Evolutionary conservation across 371 early-diverging fungal genomes (phyloP).

Genomic region (Nematocida minor): DNA sequence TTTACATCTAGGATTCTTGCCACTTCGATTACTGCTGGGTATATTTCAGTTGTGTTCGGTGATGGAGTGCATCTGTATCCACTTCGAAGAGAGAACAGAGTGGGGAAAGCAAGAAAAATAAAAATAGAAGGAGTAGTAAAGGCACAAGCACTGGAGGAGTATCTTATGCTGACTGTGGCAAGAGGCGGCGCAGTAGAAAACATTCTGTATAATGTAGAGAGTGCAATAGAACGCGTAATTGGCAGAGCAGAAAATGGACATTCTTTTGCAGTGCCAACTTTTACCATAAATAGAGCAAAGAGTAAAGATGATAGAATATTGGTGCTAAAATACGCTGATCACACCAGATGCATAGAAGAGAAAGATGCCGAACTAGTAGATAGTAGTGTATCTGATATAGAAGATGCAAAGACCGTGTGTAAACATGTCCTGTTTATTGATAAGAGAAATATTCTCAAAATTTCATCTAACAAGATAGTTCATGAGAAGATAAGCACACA

Average conservation of each 20-base stretch:
- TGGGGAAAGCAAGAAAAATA: neutral
- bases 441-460: neutral
- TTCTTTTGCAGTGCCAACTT: neutral
- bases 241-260: neutral
- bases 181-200: neutral
- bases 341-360: neutral
- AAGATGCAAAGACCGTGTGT: neutral
- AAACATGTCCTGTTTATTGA: conserved; percentile 12
- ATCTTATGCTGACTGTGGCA: neutral
- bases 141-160: neutral
- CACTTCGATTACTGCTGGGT: neutral
- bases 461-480: neutral
- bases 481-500: neutral
- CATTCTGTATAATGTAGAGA: neutral
- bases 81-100: neutral
- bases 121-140: neutral
- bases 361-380: neutral
- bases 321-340: neutral
- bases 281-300: neutral
- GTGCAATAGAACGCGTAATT: neutral
- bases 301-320: neutral
- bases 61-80: neutral
- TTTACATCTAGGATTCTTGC: neutral
- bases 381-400: neutral
- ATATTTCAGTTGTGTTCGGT: neutral